Evolutionary conservation across 257 asterid species (phyloP).

Genomic region (Leonotis leonurus): DNA sequence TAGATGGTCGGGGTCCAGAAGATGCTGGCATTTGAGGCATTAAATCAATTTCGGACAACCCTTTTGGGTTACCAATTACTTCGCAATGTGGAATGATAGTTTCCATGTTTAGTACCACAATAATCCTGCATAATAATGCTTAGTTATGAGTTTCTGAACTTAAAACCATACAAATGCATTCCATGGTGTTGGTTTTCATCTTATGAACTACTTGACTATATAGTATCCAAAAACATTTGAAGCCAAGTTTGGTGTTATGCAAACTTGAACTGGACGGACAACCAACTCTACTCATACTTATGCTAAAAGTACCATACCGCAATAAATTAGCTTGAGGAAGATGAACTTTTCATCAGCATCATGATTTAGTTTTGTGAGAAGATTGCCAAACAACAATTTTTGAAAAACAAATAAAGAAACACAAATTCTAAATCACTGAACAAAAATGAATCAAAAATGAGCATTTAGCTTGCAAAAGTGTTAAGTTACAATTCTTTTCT

Average conservation of each 20-base stretch:
- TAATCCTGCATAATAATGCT: constrained; percentile 56
- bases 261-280: background rate
- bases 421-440: background rate
- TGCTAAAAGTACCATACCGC: background rate
- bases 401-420: background rate
- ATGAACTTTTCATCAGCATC: background rate
- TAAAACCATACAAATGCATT: no score
- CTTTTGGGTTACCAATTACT: constrained; percentile 62
- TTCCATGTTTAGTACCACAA: constrained; percentile 82
- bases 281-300: background rate
- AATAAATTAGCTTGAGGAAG: constrained; percentile 1
- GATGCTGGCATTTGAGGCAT: constrained; percentile 40
- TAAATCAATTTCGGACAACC: constrained; percentile 32
- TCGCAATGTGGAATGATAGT: constrained; percentile 73
- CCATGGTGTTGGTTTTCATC: no score
- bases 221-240: no score
- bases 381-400: background rate
- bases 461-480: background rate
- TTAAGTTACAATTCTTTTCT: background rate
- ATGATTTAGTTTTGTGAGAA: background rate
- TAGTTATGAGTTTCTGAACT: no score
- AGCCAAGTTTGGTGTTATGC: no score
- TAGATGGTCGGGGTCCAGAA: constrained; percentile 25
- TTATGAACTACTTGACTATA: no score
- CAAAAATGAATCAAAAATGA: background rate